Conservation (phyloP, 2,329 filamentous ascomycete species). For the Tolypocladium inflatum region DNA sequence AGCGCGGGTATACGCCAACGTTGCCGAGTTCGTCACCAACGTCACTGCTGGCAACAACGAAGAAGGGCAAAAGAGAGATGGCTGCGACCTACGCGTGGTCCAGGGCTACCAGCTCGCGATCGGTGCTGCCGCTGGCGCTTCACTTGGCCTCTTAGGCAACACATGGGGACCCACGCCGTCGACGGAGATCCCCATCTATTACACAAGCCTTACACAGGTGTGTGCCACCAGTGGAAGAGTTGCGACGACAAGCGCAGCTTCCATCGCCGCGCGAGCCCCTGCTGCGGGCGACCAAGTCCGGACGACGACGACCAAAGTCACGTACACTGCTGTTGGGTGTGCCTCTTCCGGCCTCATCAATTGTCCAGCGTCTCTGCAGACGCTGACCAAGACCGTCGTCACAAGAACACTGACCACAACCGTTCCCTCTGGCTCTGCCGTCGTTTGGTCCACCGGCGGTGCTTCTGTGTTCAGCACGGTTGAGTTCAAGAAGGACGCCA, state of each 20-base stretch:
- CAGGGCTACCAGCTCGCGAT: slow-evolving; percentile 42
- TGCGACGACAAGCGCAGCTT: not conserved
- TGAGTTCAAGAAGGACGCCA: slow-evolving; percentile 31
- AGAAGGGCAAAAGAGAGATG: slow-evolving; percentile 16
- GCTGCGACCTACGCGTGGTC: slow-evolving; percentile 34
- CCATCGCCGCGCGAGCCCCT: not conserved
- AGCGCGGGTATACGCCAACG: slow-evolving; percentile 37
- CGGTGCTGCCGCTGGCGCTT: slow-evolving; percentile 44
- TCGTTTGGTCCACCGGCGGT: slow-evolving; percentile 9
- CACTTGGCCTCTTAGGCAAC: slow-evolving; percentile 28
- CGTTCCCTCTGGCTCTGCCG: slow-evolving; percentile 24
- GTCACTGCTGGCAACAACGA: slow-evolving; percentile 28
- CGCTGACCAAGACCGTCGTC: slow-evolving; percentile 26
- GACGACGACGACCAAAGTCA: slow-evolving; percentile 26
- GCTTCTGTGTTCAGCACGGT: slow-evolving; percentile 21
- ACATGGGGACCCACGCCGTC: slow-evolving; percentile 40
- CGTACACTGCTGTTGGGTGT: slow-evolving; percentile 36
- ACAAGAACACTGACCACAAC: slow-evolving; percentile 30
- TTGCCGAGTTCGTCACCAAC: slow-evolving; percentile 45
- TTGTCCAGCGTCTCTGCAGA: slow-evolving; percentile 42
- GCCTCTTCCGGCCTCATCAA: slow-evolving; percentile 28
- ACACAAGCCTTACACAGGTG: slow-evolving; percentile 31
- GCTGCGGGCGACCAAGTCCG: not conserved
- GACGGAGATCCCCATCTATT: slow-evolving; percentile 40
- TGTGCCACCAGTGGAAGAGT: not conserved